Percentiles rank a stretch among this genome's conserved stretches.
phyloP scores from a whole-genome alignment of 352 stramenopile species.

The Elongisporangium senticosum region DNA sequence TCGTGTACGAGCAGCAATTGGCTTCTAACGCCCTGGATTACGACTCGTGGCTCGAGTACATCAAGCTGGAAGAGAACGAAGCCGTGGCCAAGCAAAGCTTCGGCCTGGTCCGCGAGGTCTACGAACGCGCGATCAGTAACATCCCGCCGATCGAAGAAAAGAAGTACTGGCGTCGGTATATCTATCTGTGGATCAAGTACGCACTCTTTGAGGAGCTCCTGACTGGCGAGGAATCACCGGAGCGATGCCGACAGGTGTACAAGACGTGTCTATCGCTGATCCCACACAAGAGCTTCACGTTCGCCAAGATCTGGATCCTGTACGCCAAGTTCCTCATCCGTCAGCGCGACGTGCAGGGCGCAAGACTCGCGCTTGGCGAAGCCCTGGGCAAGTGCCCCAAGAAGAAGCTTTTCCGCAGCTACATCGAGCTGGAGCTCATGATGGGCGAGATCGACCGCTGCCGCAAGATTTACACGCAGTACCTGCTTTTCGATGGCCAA shows the following conservation, averaged over 20 bases:
- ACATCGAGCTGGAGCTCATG: conserved; percentile 95
- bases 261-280: conserved; percentile 91
- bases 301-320: conserved; percentile 98
- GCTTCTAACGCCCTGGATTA: conserved; percentile 92
- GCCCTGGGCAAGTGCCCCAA: conserved; percentile 93
- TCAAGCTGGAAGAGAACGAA: conserved; percentile 95
- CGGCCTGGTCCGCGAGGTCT: conserved; percentile 89
- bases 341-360: conserved; percentile 88
- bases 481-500: conserved; percentile 73
- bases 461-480: conserved; percentile 86
- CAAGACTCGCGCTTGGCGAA: conserved; percentile 91
- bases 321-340: conserved; percentile 97
- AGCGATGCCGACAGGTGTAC: conserved; percentile 92
- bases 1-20: conserved; percentile 94
- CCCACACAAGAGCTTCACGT: conserved; percentile 95
- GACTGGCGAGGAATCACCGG: conserved; percentile 51
- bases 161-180: conserved; percentile 97
- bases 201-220: conserved; percentile 96
- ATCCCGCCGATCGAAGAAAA: conserved; percentile 95
- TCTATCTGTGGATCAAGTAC: conserved; percentile 99
- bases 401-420: conserved; percentile 90
- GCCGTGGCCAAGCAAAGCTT: conserved; percentile 47
- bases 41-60: conserved; percentile 99
- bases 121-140: conserved; percentile 93
- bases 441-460: conserved; percentile 98